phyloP scores from a whole-genome alignment of 2,329 filamentous ascomycete species.

The Rosellinia necatrix region DNA sequence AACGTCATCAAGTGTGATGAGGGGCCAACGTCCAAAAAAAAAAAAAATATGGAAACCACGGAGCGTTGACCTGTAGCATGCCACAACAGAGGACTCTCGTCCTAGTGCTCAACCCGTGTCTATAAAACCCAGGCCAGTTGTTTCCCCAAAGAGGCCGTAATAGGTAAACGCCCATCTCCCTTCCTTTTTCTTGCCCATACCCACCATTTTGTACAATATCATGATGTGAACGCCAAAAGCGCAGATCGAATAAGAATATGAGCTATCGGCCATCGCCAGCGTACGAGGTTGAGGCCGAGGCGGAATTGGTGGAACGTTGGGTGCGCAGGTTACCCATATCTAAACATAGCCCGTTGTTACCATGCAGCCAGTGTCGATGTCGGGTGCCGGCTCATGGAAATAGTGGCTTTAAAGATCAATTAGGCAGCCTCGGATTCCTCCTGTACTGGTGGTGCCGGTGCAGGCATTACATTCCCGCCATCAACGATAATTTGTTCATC shows the following conservation, averaged over 20 bases:
- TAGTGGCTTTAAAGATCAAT: background rate
- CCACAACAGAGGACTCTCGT: background rate
- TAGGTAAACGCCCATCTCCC: background rate
- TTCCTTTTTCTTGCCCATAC: background rate
- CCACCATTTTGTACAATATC: background rate
- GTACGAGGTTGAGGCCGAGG: background rate
- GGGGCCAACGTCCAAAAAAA: background rate
- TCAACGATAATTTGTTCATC: conserved; percentile 72
- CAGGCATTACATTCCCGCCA: conserved; percentile 51
- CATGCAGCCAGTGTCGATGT: background rate
- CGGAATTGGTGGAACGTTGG: background rate
- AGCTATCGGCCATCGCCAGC: background rate
- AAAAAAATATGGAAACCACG: background rate
- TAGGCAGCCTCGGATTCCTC: conserved; percentile 1
- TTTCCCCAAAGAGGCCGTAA: conserved; percentile 1
- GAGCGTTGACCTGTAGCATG: background rate
- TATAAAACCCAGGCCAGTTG: background rate
- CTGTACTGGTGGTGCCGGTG: conserved; percentile 18
- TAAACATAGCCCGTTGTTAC: background rate
- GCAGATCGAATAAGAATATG: background rate
- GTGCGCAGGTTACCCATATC: background rate
- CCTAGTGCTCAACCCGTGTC: background rate
- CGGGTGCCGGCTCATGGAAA: background rate
- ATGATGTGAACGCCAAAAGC: background rate
- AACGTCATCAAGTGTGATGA: background rate